Evolutionary conservation across 208 protist species (phyloP), one percentile per base, ranked within the genome.

Genomic region (Herpetomonas muscarum): DNA sequence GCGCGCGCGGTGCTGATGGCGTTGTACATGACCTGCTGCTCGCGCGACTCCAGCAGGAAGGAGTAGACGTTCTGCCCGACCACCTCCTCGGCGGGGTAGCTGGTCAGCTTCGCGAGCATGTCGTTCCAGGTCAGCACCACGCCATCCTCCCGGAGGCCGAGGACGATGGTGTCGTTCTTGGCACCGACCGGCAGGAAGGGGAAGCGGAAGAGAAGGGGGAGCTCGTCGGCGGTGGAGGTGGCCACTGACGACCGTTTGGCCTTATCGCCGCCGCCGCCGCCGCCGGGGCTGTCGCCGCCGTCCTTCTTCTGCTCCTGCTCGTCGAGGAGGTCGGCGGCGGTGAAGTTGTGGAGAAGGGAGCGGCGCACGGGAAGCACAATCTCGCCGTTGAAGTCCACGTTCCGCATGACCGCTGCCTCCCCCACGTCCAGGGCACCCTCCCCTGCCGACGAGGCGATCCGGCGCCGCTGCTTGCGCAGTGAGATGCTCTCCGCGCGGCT

Each of bases 61-160:
- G 84, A 86, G 66, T 81, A 94, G 30, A 94, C 77, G 60, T 82
- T 90, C 51, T 91, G 85, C 9, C 88, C 88, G 19, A 92, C 67
- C 44, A 74, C 79, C 31, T 94, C 78, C 26, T 57, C 66, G 0
- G 77, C 62, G 30, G 77, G 50, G 70, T 92, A 94, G 57, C 68
- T 77, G 22, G 82, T 92, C 9, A 90, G 65, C 42, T 32, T 57
- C 37, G 64, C 77, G 46, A 88, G 56, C 44, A 65, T 79, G 21
- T 79, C 70, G 70, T 87, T 92, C 83, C 85, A 94, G 36, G 70
- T 55, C 24, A 87, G 42, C 30, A 94, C 85, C 26, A 85, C 59
- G 0, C 88, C 88, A 61, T 94, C 88, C 64, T 89, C 88, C 19
- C 85, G 80, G 26, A 94, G 74, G 21, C 72, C 84, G 24, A 94